Percentiles rank a stretch among this genome's conserved stretches.
Evolutionary conservation across 352 stramenopile genomes (phyloP).

Genomic region (Globisporangium irregulare): DNA sequence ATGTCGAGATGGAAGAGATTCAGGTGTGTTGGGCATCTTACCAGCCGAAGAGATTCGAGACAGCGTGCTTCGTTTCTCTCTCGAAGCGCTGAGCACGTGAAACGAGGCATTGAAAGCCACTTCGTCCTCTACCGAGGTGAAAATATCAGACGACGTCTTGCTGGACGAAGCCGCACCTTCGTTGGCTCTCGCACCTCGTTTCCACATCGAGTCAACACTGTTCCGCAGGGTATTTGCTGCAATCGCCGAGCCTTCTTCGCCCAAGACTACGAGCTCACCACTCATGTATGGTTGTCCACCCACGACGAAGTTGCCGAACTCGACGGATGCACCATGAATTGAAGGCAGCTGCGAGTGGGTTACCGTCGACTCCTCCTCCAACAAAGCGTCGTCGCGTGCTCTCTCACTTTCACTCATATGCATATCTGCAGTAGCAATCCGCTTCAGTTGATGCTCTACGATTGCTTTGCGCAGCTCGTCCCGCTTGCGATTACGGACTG

Average conservation of each 20-base stretch:
- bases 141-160: slow-evolving; percentile 19
- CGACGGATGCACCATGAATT: slow-evolving; percentile 25
- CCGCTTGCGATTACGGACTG: slow-evolving; percentile 22
- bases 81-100: slow-evolving; percentile 27
- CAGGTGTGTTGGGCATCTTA: neutral
- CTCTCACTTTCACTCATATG: neutral
- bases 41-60: slow-evolving; percentile 2
- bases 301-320: slow-evolving; percentile 42
- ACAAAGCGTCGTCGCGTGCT: neutral
- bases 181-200: slow-evolving; percentile 25
- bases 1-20: neutral
- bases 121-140: slow-evolving; percentile 29
- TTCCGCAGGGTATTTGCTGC: neutral
- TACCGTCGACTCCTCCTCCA: neutral
- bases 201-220: slow-evolving; percentile 49
- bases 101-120: slow-evolving; percentile 32
- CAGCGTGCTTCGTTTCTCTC: slow-evolving; percentile 15
- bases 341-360: slow-evolving; percentile 15
- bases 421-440: neutral
- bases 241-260: neutral
- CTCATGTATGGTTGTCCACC: neutral
- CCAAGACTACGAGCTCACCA: neutral
- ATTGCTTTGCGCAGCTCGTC: slow-evolving; percentile 32
- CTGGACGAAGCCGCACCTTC: neutral
- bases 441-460: slow-evolving; percentile 19